phyloP scores from a whole-genome alignment of 2,329 filamentous ascomycete species.

The Talaromyces rugulosus region DNA sequence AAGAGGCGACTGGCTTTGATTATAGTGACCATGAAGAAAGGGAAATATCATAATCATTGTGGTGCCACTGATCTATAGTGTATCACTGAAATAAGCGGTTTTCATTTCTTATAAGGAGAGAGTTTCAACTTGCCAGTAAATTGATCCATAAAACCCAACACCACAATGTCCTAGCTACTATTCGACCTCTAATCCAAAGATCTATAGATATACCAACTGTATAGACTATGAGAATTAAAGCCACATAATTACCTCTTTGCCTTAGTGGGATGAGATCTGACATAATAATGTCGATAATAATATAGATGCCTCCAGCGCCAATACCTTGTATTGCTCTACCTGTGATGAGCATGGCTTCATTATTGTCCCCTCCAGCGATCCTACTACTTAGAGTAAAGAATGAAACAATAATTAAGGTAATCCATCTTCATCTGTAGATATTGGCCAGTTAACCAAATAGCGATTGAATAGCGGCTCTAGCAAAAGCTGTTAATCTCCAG shows the following conservation, averaged over 20 bases:
- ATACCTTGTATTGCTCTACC: slow-evolving; percentile 52
- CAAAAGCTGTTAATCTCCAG: not conserved
- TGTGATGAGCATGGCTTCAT: slow-evolving; percentile 44
- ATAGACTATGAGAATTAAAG: slow-evolving; percentile 35
- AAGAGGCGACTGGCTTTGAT: not conserved
- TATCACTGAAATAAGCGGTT: not conserved
- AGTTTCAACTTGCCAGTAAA: slow-evolving; percentile 14
- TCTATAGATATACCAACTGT: slow-evolving; percentile 41
- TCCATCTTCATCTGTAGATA: slow-evolving; percentile 12
- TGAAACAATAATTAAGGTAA: slow-evolving; percentile 5
- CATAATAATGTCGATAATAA: slow-evolving; percentile 47
- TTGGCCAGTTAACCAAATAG: slow-evolving; percentile 8
- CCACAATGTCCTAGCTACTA: slow-evolving; percentile 20
- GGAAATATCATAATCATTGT: slow-evolving; percentile 29
- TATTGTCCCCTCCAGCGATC: slow-evolving; percentile 7
- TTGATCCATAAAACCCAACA: slow-evolving; percentile 27
- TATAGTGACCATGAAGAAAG: slow-evolving; percentile 5
- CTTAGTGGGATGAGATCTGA: slow-evolving; percentile 49
- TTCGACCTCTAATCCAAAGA: slow-evolving; percentile 16
- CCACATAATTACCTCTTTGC: slow-evolving; percentile 43
- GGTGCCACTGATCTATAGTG: slow-evolving; percentile 11
- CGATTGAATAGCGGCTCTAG: slow-evolving; percentile 1
- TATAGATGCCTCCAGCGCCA: slow-evolving; percentile 40
- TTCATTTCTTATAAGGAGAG: not conserved
- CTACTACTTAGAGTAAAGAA: slow-evolving; percentile 13